These are phyloP conservation scores for Discostella stelligera DNA, from an alignment of 352 stramenopile species.

Conservation along the genomic window DNA sequence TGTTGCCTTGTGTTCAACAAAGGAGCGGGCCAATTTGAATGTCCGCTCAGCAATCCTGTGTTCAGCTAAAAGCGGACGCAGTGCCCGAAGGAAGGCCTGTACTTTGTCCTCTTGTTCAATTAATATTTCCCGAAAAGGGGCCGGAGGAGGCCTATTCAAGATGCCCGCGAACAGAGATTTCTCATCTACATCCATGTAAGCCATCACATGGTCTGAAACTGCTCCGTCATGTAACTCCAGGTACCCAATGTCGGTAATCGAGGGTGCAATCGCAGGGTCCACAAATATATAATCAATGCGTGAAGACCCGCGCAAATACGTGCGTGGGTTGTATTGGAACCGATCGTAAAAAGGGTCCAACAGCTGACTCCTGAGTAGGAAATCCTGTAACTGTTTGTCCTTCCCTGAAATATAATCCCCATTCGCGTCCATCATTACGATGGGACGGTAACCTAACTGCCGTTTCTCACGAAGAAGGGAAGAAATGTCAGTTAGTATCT, in stretches of 20 bases:
- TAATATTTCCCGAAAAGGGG: background rate
- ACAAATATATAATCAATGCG: slow-evolving; percentile 16
- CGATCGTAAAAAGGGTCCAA: slow-evolving; percentile 1
- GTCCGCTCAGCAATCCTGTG: background rate
- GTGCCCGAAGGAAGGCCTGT: background rate
- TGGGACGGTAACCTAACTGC: no score
- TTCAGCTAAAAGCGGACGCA: background rate
- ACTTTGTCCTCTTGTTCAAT: slow-evolving; percentile 17
- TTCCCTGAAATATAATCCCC: background rate
- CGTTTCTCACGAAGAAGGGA: no score
- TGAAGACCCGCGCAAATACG: no score
- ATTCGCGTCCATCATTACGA: slow-evolving; percentile 35
- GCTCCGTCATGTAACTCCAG: slow-evolving; percentile 11
- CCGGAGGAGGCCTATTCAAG: background rate
- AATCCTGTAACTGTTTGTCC: slow-evolving; percentile 2
- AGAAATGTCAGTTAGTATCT: no score
- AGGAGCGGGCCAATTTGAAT: background rate
- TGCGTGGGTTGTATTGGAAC: background rate
- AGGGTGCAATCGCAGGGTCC: background rate
- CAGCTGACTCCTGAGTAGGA: slow-evolving; percentile 7
- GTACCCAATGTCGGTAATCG: background rate
- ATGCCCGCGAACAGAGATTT: background rate
- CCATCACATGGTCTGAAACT: slow-evolving; percentile 12
- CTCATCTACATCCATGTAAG: slow-evolving; percentile 6
- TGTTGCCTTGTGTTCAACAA: background rate